A percentile compares a stretch with the other conserved stretches of the same genome.
phyloP scores from a whole-genome alignment of 345 rosid species.

The Conringia planisiliqua region DNA sequence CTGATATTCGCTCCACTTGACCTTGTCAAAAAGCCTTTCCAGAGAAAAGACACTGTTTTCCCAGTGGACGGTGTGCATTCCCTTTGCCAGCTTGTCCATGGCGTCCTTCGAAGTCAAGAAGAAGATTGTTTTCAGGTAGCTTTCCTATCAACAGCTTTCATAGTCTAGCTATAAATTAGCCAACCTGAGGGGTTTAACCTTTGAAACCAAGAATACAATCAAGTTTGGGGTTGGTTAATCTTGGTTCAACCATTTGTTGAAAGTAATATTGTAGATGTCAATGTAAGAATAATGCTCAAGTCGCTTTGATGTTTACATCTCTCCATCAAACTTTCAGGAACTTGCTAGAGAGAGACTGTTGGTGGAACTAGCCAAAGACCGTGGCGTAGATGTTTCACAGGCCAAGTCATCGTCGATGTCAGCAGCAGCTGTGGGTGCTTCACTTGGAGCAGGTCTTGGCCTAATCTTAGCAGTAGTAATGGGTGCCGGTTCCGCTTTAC shows the following conservation, averaged over 20 bases:
- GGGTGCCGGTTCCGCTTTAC: conserved; percentile 94
- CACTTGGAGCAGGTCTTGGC: conserved; percentile 94
- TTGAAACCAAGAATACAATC: background rate
- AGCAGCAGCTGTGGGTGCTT: conserved; percentile 92
- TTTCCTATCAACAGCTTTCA: background rate
- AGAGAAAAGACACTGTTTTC: conserved; percentile 62
- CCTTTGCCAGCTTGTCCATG: conserved; percentile 68
- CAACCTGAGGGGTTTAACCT: background rate
- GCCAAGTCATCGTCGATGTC: conserved; percentile 62
- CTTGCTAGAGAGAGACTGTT: conserved; percentile 62
- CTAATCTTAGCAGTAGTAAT: conserved; percentile 87
- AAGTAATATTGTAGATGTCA: background rate
- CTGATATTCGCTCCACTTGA: conserved; percentile 62
- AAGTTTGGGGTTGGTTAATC: background rate
- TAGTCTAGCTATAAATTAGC: background rate
- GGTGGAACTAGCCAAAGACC: conserved; percentile 53
- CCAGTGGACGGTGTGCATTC: conserved; percentile 83
- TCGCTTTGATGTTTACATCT: background rate
- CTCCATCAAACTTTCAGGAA: conserved; percentile 48
- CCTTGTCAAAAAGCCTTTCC: conserved; percentile 72
- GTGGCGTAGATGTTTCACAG: conserved; percentile 42
- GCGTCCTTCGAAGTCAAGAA: conserved; percentile 69
- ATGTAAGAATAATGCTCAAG: background rate
- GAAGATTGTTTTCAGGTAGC: conserved; percentile 79
- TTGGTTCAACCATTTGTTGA: background rate